A percentile compares a stretch with the other conserved stretches of the same genome.
Evolutionary conservation across 2,329 filamentous ascomycete species (phyloP).

Genomic region (Neoscytalidium dimidiatum): DNA sequence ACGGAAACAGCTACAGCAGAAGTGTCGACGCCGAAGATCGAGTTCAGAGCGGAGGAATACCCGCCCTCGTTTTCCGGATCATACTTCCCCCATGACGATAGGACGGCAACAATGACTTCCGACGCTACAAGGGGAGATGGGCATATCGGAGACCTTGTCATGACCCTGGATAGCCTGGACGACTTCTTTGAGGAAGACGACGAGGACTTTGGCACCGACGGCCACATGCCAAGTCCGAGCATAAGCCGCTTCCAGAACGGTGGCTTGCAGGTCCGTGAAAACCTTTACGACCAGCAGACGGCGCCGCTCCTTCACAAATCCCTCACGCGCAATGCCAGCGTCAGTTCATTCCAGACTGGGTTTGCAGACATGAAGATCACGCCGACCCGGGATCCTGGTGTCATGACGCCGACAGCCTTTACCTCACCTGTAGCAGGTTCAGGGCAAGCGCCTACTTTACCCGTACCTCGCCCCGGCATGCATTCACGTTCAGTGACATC

Average conservation of each 20-base stretch:
- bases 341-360: conserved; percentile 81
- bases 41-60: conserved; percentile 90
- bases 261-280: conserved; percentile 69
- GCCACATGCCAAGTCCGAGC: conserved; percentile 35
- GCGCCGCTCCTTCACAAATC: conserved; percentile 87
- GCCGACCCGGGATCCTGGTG: conserved; percentile 53
- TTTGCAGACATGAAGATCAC: conserved; percentile 72
- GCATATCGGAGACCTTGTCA: conserved; percentile 79
- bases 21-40: conserved; percentile 78
- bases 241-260: conserved; percentile 30
- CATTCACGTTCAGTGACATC: conserved; percentile 86
- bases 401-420: conserved; percentile 61
- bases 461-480: conserved; percentile 62
- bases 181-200: conserved; percentile 57
- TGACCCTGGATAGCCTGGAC: conserved; percentile 56
- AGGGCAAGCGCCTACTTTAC: conserved; percentile 26
- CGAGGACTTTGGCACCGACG: conserved; percentile 35
- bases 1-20: conserved; percentile 53
- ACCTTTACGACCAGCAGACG: conserved; percentile 90
- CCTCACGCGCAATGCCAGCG: conserved; percentile 68
- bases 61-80: conserved; percentile 57
- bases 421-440: conserved; percentile 35
- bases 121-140: conserved; percentile 73
- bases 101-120: conserved; percentile 90
- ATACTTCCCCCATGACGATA: conserved; percentile 66